phyloP scores from a whole-genome alignment of 192 early-diverging fungal genomes.

The Geosiphon pyriformis region DNA sequence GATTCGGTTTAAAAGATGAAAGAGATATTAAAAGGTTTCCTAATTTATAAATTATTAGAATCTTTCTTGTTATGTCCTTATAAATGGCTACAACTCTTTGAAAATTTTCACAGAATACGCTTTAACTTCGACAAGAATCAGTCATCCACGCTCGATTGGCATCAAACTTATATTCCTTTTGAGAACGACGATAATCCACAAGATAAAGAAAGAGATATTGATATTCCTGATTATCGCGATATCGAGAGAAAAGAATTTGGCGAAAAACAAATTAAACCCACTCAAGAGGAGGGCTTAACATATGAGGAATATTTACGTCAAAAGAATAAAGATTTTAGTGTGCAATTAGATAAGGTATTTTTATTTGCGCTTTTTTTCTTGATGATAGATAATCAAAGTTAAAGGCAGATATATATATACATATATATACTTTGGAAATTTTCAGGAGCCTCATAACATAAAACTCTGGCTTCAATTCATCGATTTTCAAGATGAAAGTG shows the following conservation, averaged over 20 bases:
- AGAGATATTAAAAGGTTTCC: background rate
- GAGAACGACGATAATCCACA: background rate
- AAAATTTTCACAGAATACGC: background rate
- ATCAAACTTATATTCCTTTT: background rate
- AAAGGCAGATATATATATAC: background rate
- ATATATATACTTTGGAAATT: background rate
- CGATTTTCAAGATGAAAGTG: slow-evolving; percentile 45
- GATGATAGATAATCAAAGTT: background rate
- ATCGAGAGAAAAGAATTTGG: background rate
- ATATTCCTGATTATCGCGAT: background rate
- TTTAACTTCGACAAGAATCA: background rate
- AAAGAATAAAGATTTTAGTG: slow-evolving; percentile 7
- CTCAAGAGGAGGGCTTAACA: background rate
- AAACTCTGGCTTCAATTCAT: slow-evolving; percentile 48
- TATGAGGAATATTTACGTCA: slow-evolving; percentile 7
- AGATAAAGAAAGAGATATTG: background rate
- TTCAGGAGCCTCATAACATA: slow-evolving; percentile 40
- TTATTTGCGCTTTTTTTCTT: background rate
- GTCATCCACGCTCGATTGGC: background rate
- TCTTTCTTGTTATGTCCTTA: too few relatives aligned
- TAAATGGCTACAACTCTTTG: background rate
- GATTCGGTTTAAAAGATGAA: background rate
- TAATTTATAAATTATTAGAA: background rate
- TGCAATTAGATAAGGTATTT: slow-evolving; percentile 6
- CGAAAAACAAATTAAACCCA: background rate